Evolutionary conservation across 2,329 filamentous ascomycete genomes (phyloP).

Genomic region (Harringtonia lauricola): DNA sequence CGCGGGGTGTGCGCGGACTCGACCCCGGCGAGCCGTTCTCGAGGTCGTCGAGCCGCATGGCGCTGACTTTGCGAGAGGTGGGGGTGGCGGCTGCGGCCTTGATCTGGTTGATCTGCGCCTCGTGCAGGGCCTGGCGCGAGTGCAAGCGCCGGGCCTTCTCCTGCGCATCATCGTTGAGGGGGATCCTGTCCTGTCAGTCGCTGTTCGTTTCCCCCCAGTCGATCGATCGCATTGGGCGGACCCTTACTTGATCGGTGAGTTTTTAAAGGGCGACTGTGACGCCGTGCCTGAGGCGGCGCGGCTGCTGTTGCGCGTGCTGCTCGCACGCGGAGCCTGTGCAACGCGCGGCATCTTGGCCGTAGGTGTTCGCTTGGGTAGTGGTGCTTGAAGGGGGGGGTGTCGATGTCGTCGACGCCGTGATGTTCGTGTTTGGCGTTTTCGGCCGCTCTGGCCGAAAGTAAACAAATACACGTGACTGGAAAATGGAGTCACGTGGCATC

Average conservation of each 20-base stretch:
- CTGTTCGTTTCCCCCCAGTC: not conserved
- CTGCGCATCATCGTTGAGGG: slow-evolving; percentile 87
- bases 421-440: slow-evolving; percentile 8
- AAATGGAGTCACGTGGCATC: not conserved
- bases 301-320: slow-evolving; percentile 21
- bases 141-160: slow-evolving; percentile 85
- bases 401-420: not conserved
- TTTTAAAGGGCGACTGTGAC: slow-evolving; percentile 43
- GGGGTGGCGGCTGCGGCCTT: slow-evolving; percentile 63
- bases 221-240: too few species aligned
- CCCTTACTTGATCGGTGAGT: slow-evolving; percentile 45
- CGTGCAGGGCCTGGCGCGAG: slow-evolving; percentile 77
- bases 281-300: slow-evolving; percentile 36
- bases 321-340: slow-evolving; percentile 40
- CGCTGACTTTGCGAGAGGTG: slow-evolving; percentile 52
- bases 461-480: slow-evolving; percentile 15
- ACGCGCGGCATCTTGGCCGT: slow-evolving; percentile 43
- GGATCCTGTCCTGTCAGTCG: slow-evolving; percentile 49
- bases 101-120: slow-evolving; percentile 85
- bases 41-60: slow-evolving; percentile 43
- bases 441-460: slow-evolving; percentile 13
- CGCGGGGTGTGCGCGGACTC: slow-evolving; percentile 38
- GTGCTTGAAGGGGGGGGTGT: not conserved
- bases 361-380: slow-evolving; percentile 12
- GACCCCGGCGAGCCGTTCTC: slow-evolving; percentile 35